Evolutionary conservation across 2,329 filamentous ascomycete genomes (phyloP).

Genomic region (Alternaria sp.): DNA sequence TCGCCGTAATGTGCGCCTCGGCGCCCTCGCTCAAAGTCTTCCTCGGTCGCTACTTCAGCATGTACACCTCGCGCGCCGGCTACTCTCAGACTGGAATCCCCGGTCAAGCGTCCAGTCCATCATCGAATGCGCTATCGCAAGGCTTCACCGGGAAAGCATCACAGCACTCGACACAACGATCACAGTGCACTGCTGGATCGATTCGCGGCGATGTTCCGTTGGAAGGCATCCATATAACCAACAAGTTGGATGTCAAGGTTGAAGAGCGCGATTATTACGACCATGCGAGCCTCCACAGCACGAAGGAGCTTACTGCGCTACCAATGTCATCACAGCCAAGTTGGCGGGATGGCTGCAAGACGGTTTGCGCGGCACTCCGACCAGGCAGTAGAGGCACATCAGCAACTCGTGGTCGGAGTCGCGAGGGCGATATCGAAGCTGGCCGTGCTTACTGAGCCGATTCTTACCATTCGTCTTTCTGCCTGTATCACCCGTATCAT

Average conservation of each 20-base stretch:
- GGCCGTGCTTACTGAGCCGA: not conserved
- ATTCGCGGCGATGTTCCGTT: slow-evolving; percentile 21
- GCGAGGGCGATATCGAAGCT: slow-evolving; percentile 12
- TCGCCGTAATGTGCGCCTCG: slow-evolving; percentile 53
- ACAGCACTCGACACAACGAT: not conserved
- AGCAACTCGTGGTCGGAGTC: not conserved
- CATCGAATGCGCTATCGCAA: not conserved
- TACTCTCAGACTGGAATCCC: slow-evolving; percentile 12
- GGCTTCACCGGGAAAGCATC: not conserved
- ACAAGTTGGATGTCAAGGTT: slow-evolving; percentile 24
- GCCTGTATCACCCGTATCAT: fast-evolving
- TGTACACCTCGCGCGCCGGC: slow-evolving; percentile 14
- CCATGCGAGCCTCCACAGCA: slow-evolving; percentile 27
- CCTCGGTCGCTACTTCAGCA: slow-evolving; percentile 50
- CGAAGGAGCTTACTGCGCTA: slow-evolving; percentile 24
- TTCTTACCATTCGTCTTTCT: not conserved
- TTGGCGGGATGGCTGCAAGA: slow-evolving; percentile 22
- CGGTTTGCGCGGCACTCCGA: slow-evolving; percentile 20
- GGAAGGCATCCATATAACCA: slow-evolving; percentile 29
- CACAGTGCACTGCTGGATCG: not conserved
- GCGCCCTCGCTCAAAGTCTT: slow-evolving; percentile 54
- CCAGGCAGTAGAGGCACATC: slow-evolving; percentile 13
- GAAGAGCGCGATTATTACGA: slow-evolving; percentile 28
- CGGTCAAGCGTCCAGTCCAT: not conserved
- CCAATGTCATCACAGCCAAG: slow-evolving; percentile 9